phyloP scores from a whole-genome alignment of 164 flowering plant genomes.

The Macadamia tetraphylla region DNA sequence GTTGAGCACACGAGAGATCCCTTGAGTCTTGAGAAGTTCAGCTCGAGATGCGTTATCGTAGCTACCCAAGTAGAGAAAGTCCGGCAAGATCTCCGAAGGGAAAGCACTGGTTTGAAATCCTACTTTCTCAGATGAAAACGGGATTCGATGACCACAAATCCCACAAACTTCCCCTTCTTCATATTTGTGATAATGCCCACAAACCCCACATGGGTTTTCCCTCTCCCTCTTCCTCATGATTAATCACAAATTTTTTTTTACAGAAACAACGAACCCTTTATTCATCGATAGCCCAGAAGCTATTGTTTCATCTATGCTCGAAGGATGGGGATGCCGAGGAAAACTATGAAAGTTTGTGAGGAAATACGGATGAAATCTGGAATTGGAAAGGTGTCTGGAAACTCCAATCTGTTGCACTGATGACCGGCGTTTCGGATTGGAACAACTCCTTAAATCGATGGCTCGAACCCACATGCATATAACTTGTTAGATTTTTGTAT shows the following conservation, averaged over 20 bases:
- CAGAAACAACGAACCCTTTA: too few species aligned
- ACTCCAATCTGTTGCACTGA: too few species aligned
- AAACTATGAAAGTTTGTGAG: too few species aligned
- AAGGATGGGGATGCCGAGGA: too few species aligned
- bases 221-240: conserved; percentile 93
- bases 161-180: conserved; percentile 93
- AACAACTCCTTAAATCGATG: too few species aligned
- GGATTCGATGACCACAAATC: conserved; percentile 81
- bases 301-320: too few species aligned
- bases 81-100: conserved; percentile 84
- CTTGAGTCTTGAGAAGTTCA: conserved; percentile 86
- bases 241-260: neutral
- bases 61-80: conserved; percentile 84
- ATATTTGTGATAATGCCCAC: conserved; percentile 97
- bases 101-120: conserved; percentile 60
- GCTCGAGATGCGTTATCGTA: conserved; percentile 91
- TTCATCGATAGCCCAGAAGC: too few species aligned
- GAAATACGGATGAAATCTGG: too few species aligned
- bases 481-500: too few species aligned
- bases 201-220: conserved; percentile 90
- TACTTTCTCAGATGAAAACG: conserved; percentile 32
- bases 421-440: too few species aligned
- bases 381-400: too few species aligned
- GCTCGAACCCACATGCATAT: too few species aligned
- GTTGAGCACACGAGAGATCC: conserved; percentile 82